Conservation (phyloP, 2,329 filamentous ascomycete species). For the Neopestalotiopsis sp. region DNA sequence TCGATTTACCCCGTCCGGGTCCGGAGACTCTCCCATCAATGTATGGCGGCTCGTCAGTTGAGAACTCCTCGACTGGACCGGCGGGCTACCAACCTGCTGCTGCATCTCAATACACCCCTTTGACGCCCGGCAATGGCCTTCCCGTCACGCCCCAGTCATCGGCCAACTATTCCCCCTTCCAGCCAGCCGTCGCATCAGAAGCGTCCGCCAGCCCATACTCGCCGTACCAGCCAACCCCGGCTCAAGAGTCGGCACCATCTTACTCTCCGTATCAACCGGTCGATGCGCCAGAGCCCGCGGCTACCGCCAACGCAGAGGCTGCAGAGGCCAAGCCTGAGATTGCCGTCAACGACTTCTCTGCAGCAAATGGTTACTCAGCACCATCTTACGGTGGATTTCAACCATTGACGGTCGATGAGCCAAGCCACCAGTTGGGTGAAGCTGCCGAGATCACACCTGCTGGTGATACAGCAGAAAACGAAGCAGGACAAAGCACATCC, state of each 20-base stretch:
- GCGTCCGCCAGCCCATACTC: constrained; percentile 14
- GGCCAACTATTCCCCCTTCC: constrained; percentile 30
- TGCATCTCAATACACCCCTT: background rate
- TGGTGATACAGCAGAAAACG: constrained; percentile 30
- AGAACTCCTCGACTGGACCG: constrained; percentile 33
- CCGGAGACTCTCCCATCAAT: constrained; percentile 42
- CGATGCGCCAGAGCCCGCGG: constrained; percentile 24
- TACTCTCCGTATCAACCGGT: constrained; percentile 36
- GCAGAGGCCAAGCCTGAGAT: constrained; percentile 23
- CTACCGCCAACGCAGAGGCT: constrained; percentile 19
- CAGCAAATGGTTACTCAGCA: constrained; percentile 46
- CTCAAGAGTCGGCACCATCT: constrained; percentile 21
- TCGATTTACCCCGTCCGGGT: constrained; percentile 48
- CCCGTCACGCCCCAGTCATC: constrained; percentile 22
- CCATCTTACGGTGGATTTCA: constrained; percentile 56
- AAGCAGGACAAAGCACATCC: constrained; percentile 33
- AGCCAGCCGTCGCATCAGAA: background rate
- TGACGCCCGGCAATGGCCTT: constrained; percentile 19
- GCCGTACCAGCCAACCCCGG: background rate
- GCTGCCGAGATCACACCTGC: constrained; percentile 10
- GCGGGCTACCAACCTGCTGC: constrained; percentile 37
- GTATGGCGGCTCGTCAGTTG: constrained; percentile 37
- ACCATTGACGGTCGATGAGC: constrained; percentile 46
- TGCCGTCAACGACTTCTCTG: constrained; percentile 24
- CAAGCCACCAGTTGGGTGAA: constrained; percentile 28